These are phyloP conservation scores for Blastocystis hominis DNA, from an alignment of 352 stramenopile genomes.

Conservation along the genomic window DNA sequence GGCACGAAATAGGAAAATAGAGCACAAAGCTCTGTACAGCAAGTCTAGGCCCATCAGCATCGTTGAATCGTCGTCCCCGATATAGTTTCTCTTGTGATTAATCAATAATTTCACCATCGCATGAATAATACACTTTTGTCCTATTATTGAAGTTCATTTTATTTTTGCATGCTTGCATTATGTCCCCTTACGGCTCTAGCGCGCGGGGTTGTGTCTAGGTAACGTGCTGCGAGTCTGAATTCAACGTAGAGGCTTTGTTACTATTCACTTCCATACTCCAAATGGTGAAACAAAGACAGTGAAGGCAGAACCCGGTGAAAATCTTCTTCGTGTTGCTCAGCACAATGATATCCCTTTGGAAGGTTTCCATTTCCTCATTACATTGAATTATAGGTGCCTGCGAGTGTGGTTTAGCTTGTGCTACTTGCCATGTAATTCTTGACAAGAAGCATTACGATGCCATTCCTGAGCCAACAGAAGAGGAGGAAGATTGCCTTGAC, in stretches of 20 bases:
- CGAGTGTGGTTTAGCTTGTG: conserved; percentile 45
- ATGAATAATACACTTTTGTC: neutral
- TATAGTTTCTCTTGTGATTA: neutral
- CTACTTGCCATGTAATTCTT: conserved; percentile 57
- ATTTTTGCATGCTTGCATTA: neutral
- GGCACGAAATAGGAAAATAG: neutral
- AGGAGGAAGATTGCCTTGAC: conserved; percentile 49
- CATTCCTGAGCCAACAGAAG: conserved; percentile 4
- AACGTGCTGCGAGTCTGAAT: neutral
- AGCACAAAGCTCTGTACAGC: neutral
- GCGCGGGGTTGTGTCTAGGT: neutral
- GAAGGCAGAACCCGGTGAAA: conserved; percentile 34
- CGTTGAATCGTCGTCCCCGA: conserved; percentile 17
- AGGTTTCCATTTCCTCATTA: neutral
- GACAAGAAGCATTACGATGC: conserved; percentile 29
- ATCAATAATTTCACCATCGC: conserved; percentile 1
- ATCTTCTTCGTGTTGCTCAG: conserved; percentile 21
- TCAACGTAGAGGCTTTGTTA: neutral
- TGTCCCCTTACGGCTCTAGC: neutral
- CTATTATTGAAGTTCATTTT: neutral
- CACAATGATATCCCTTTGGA: conserved; percentile 49
- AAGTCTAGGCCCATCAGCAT: neutral
- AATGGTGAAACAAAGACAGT: conserved; percentile 40
- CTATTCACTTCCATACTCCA: conserved; percentile 37
- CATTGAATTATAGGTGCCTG: conserved; percentile 31